Base-by-base conservation (phyloP, 2,329 filamentous ascomycete genomes). In the Escovopsis sp. region DNA sequence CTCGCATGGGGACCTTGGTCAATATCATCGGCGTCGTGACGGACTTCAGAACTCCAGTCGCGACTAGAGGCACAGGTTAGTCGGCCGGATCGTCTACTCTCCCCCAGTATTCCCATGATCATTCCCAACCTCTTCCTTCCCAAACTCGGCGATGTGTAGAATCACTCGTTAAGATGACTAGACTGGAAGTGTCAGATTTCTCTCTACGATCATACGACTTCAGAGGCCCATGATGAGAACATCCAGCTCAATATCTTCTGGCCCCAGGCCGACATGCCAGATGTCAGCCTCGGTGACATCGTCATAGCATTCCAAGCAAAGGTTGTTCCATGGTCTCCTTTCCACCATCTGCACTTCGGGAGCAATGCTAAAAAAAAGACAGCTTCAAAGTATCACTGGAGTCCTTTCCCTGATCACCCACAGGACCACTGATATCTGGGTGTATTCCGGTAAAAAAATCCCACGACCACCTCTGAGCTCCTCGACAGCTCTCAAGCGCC, bases 11-110 rank as follows among this genome's bases (percentile, higher is more conserved):
- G 26, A 50, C 36, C 2, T 45, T 63, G 6, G 64, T 79, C 48
- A 80, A 67, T 59, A 62, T 91, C 35, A 70, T 86, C 40, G 87
- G 85, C 1, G 60, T 89, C 4, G 73, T 89, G 4, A 73, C 75
- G 41, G 83, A 89, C 51, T 70, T 68, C 39, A 68, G 75, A 44
- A 59, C 67, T 1, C 72, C 76, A 1, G 66, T 64, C 1, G 43
- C 56, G 10, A 77, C 77, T 1, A 63, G 47, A 42, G 69, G 72
- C 19, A 53, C 57, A 23, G 80, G 83, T 69, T 60, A 38, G 32
- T 23, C 15, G 26, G 10, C 6, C 12, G 12, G 23, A 12, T 36
- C 23, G 33, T 33, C 32, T 40, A 46, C 33, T 41, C 7, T 18
- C 23, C 23, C 6, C 6, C n/a, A 19, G n/a, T 28, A 32, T 37